Evolutionary conservation across 257 asterid species (phyloP).

Genomic region (Lantana camara): DNA sequence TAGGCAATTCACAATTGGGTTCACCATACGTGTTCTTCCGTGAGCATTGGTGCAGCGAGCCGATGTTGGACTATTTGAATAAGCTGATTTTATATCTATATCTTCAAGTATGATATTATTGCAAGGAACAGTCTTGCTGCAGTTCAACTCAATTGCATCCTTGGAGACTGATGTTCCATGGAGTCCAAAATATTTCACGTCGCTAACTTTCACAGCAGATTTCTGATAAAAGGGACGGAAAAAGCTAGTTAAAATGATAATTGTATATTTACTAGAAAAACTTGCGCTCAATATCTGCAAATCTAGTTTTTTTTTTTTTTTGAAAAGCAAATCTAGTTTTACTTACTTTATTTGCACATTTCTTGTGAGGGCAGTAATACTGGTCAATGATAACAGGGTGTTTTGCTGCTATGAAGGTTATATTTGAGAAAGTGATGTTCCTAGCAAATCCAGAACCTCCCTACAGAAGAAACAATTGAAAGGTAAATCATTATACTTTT

Average conservation of each 20-base stretch:
- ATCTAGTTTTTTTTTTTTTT: no score
- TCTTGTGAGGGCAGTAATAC: slow-evolving; percentile 53
- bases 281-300: no score
- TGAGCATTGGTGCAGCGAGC: slow-evolving; percentile 44
- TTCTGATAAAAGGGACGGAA: slow-evolving; percentile 16
- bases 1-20: slow-evolving; percentile 39
- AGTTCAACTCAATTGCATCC: slow-evolving; percentile 41
- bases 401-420: slow-evolving; percentile 36
- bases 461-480: slow-evolving; percentile 29
- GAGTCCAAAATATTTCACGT: slow-evolving; percentile 41
- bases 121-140: slow-evolving; percentile 52
- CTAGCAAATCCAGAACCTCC: slow-evolving; percentile 62
- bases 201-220: slow-evolving; percentile 49
- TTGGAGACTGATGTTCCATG: slow-evolving; percentile 42
- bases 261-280: background rate
- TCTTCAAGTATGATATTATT: slow-evolving; percentile 37
- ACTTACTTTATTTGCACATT: slow-evolving; percentile 40
- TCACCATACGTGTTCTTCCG: slow-evolving; percentile 25
- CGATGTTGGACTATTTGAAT: slow-evolving; percentile 8
- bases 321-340: background rate
- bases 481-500: background rate
- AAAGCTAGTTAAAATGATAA: background rate
- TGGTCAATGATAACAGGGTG: slow-evolving; percentile 60
- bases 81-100: slow-evolving; percentile 37
- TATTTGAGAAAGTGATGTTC: slow-evolving; percentile 43